Evolutionary conservation across 2,329 filamentous ascomycete genomes (phyloP), one percentile per base, ranked within the genome.

Genomic region (Diaporthe caulivora): DNA sequence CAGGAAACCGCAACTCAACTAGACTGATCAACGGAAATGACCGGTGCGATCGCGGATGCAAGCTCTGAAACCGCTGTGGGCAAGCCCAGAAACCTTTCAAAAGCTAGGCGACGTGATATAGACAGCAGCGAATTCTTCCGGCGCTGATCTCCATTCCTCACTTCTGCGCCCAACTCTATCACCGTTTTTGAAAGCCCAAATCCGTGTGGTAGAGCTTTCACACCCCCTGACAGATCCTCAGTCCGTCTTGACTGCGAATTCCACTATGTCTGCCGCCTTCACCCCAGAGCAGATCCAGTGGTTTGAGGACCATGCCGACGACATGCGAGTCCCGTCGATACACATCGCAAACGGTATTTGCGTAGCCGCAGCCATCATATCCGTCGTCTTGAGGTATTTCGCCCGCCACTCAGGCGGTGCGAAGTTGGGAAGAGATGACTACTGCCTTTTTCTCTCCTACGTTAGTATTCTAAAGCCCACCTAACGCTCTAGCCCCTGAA

Each of bases 371-470:
- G 47, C 21, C 47, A 51, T 21, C 10, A 51, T 51, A 8, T 51
- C 21, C 11, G 47, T 51, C 47, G 21, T 51, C 47, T 51, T 24
- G 21, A 51, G 47, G 47, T 51, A 24, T 10, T 24, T 51, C 2
- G 47, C 47, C 21, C 47, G 21, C n/a, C 47, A 21, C n/a, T 51
- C 47, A 24, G n/a, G n/a, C 47, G 47, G 47, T 21, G 10, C 47
- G 7, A 24, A 21, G 3, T 51, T n/a, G 47, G 60, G 60, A 64
- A 64, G 42, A 42, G 42, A 64, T 34, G 60, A 64, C 26, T 49
- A 49, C 3, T 64, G 60, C 31, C 42, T 49, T 31, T n/a, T 49
- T 18, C 2, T 49, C 11, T 17, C 15, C 26, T 49, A 31, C 26
- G 47, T 64, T 21, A n/a, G 21, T 51, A 24, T 7, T 13, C 18